Base-by-base conservation (phyloP, 1,139 yeast genomes). In the Lodderomyces oxycetoniae region DNA sequence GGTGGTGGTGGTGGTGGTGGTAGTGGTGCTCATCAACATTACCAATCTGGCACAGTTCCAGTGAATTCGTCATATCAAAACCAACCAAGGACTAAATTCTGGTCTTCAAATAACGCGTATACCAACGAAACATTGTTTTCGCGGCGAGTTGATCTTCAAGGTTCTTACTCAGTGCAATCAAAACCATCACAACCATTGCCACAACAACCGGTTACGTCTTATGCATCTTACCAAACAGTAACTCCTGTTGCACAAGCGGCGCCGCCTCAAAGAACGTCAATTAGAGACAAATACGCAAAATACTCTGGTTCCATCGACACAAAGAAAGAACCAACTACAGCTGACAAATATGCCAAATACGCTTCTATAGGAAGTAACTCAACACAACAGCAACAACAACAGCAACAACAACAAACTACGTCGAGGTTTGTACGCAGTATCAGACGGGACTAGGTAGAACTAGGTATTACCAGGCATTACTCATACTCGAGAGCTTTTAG, bases 201-300 rank as follows among this genome's bases (percentile, higher is more conserved):
- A 10, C 14, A 24, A 6, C 14, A n/a, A 8, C 26, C 7, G 12
- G 7, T 10, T 19, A 19, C 22, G 7, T 19, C 22, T 7, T 19
- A 19, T 19, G 7, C 26, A 7, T n/a, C 14, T 6, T 12, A 24
- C 26, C 26, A 24, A 14, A 12, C 26, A 10, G 7, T 14, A 6
- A 12, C 26, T 14, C 7, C 14, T 12, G 11, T n/a, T 12, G 14
- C 26, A 6, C 6, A 11, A 24, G n/a, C 6, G 7, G 26, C 26
- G 6, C 9, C 14, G 7, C 11, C 11, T 24, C 9, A 7, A 7
- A 24, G 26, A 7, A 10, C 26, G 20, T 48, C 61, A 4, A 52
- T 57, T n/a, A 46, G 52, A 32, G 65, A 59, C 28, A 61, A 58
- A 37, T 60, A 61, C 36, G 61, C 66, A 22, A 59, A 55, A 39